phyloP scores from a whole-genome alignment of 108 stramenopile species.

The Cyclotella atomus region DNA sequence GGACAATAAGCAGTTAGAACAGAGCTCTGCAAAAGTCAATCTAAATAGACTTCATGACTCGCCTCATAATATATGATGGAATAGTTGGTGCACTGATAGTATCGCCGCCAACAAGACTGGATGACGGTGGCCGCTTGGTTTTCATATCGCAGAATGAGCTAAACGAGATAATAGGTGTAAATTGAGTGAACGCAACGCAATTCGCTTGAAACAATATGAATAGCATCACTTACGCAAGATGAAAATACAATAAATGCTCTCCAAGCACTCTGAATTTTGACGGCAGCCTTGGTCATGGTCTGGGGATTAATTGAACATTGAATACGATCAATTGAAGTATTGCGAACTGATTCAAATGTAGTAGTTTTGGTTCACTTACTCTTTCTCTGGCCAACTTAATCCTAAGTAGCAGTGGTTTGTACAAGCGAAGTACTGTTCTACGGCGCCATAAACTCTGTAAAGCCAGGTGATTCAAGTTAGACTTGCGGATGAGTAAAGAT shows the following conservation, averaged over 20 bases:
- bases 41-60: neutral
- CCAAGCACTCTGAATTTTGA: slow-evolving; percentile 45
- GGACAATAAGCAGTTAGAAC: too few relatives aligned
- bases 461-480: neutral
- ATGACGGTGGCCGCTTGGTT: slow-evolving; percentile 59
- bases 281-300: slow-evolving; percentile 20
- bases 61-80: slow-evolving; percentile 56
- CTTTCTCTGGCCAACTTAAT: slow-evolving; percentile 32
- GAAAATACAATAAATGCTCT: slow-evolving; percentile 42
- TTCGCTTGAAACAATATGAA: neutral
- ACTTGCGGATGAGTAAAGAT: neutral
- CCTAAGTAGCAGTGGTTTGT: slow-evolving; percentile 39
- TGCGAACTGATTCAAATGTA: too few relatives aligned
- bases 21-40: too few relatives aligned
- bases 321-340: slow-evolving; percentile 8
- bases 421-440: slow-evolving; percentile 35
- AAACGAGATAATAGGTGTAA: neutral
- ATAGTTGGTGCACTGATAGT: slow-evolving; percentile 69
- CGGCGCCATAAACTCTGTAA: slow-evolving; percentile 63
- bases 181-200: too few relatives aligned
- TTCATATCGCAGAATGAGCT: slow-evolving; percentile 39
- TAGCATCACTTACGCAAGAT: slow-evolving; percentile 11
- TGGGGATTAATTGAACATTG: too few relatives aligned
- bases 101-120: slow-evolving; percentile 74
- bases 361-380: too few relatives aligned